Conservation (phyloP, 148 eudicot species). For the Fallopia convolvulus region DNA sequence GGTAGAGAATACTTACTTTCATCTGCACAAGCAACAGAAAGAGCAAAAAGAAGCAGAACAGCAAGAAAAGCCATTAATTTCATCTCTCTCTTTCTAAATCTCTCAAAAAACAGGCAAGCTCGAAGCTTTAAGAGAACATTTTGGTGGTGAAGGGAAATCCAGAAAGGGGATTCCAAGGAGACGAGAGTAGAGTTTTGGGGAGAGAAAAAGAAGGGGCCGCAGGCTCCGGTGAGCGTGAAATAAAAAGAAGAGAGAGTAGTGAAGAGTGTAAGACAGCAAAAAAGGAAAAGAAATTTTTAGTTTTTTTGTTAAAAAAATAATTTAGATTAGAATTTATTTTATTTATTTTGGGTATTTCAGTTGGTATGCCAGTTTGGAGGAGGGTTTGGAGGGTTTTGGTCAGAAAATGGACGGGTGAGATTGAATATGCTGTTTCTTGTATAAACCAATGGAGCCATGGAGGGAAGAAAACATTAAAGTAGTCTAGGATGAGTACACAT, state of each 20-base stretch:
- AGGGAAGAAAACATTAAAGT: background rate
- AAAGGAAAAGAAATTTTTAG: background rate
- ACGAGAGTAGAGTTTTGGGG: background rate
- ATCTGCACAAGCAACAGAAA: slow-evolving; percentile 4
- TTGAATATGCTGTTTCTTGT: background rate
- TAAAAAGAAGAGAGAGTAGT: background rate
- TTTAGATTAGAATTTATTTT: background rate
- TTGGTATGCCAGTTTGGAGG: background rate
- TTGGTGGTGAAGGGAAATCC: background rate
- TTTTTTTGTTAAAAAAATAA: background rate
- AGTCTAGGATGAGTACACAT: background rate
- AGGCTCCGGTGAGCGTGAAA: background rate
- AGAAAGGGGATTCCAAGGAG: background rate
- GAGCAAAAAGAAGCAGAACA: background rate
- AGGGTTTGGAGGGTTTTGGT: background rate
- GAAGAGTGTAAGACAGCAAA: background rate
- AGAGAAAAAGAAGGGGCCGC: background rate
- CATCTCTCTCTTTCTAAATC: background rate
- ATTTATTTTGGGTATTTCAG: background rate
- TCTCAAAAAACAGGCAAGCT: background rate
- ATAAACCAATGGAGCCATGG: background rate
- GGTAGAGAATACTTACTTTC: background rate
- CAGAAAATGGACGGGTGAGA: slow-evolving; percentile 3
- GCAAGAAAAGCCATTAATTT: background rate
- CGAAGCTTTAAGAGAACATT: background rate